Evolutionary conservation across 257 asterid genomes (phyloP).

Genomic region (Euphrasia confusa): DNA sequence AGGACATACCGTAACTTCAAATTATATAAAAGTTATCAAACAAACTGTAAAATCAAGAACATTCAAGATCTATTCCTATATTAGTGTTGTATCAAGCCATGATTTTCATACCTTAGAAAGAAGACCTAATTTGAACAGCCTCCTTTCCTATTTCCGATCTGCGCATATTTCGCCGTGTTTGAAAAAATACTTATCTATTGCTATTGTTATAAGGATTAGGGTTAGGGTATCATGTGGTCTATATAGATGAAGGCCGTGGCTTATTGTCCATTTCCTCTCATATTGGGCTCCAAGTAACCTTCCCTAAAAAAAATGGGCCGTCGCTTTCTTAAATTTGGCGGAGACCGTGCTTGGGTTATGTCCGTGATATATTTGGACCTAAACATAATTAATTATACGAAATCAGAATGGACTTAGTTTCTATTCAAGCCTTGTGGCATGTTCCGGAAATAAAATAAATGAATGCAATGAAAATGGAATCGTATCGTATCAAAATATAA

Average conservation of each 20-base stretch:
- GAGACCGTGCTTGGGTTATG: not conserved
- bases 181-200: not conserved
- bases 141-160: not conserved
- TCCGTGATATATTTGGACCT: not conserved
- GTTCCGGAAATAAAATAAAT: not conserved
- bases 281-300: not conserved
- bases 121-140: not conserved
- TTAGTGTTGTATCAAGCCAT: not conserved
- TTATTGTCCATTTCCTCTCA: not conserved
- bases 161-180: not conserved
- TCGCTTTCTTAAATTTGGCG: not conserved
- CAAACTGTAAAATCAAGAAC: not conserved
- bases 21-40: not conserved
- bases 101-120: constrained; percentile 1
- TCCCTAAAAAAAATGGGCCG: not conserved
- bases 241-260: not conserved
- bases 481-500: not conserved
- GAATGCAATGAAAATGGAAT: not conserved
- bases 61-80: not conserved
- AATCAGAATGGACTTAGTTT: not conserved
- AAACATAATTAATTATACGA: not conserved
- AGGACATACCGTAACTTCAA: not conserved
- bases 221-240: not conserved
- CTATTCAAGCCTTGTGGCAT: not conserved
- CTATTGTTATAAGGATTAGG: not conserved